Conservation (phyloP, 148 eudicot genomes). For the Nyssa sinensis region DNA sequence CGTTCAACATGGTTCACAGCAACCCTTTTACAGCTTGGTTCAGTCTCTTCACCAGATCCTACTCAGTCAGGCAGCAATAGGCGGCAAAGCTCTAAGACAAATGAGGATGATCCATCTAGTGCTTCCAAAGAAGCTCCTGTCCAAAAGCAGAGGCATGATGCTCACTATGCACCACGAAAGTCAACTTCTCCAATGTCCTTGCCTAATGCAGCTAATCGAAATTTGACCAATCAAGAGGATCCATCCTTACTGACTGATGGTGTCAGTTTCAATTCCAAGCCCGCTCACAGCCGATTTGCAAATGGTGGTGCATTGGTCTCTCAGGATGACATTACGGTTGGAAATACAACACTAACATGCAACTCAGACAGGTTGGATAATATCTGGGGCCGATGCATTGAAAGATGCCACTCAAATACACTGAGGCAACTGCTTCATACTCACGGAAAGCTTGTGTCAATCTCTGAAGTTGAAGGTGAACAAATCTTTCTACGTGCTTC, state of each 20-base stretch:
- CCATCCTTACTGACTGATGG: slow-evolving; percentile 29
- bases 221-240: slow-evolving; percentile 37
- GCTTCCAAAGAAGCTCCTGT: slow-evolving; percentile 57
- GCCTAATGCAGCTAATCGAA: slow-evolving; percentile 27
- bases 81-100: slow-evolving; percentile 77
- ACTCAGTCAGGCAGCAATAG: slow-evolving; percentile 83
- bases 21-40: slow-evolving; percentile 88
- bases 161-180: slow-evolving; percentile 33
- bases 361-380: slow-evolving; percentile 57
- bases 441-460: slow-evolving; percentile 73
- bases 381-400: slow-evolving; percentile 80
- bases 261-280: slow-evolving; percentile 35
- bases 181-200: slow-evolving; percentile 49
- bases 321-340: slow-evolving; percentile 32
- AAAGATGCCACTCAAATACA: slow-evolving; percentile 86
- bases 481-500: slow-evolving; percentile 7
- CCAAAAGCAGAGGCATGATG: slow-evolving; percentile 43
- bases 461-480: slow-evolving; percentile 84
- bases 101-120: slow-evolving; percentile 69
- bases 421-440: slow-evolving; percentile 71
- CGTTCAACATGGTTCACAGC: slow-evolving; percentile 99
- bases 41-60: slow-evolving; percentile 68
- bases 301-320: slow-evolving; percentile 34
- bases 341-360: slow-evolving; percentile 29
- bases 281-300: slow-evolving; percentile 39